phyloP scores from a whole-genome alignment of 202 grass and related monocot genomes.

The Elaeis oleifera region DNA sequence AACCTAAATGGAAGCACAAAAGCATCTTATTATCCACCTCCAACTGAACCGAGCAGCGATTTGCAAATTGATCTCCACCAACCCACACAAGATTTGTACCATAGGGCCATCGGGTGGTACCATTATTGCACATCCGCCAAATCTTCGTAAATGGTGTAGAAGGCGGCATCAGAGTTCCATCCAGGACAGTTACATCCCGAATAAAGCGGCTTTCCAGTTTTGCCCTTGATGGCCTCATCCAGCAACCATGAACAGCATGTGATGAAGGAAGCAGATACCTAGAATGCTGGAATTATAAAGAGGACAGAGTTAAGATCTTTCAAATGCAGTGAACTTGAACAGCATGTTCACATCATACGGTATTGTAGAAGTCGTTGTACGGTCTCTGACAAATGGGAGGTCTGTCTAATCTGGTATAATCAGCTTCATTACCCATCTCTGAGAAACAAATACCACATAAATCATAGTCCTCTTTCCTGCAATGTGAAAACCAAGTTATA shows the following conservation, averaged over 20 bases:
- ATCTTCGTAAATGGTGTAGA: conserved; percentile 65
- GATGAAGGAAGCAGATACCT: neutral
- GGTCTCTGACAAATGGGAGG: neutral
- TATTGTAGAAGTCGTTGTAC: neutral
- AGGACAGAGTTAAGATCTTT: conserved; percentile 5
- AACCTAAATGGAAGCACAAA: too few species aligned
- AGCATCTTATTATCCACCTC: conserved; percentile 25
- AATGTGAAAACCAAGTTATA: conserved; percentile 16
- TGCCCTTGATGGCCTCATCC: conserved; percentile 17
- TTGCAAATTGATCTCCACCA: conserved; percentile 51
- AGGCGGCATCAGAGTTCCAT: conserved; percentile 67
- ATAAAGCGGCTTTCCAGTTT: conserved; percentile 52
- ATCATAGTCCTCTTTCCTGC: conserved; percentile 77
- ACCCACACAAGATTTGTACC: conserved; percentile 59
- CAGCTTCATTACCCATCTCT: conserved; percentile 39
- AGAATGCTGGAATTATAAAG: conserved; percentile 20
- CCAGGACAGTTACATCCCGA: conserved; percentile 54
- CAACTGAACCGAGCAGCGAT: conserved; percentile 29
- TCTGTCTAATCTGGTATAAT: conserved; percentile 58
- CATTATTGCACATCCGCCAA: conserved; percentile 75
- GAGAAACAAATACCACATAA: conserved; percentile 64
- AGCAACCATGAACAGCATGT: conserved; percentile 5
- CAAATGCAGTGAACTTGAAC: neutral
- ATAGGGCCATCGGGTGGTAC: conserved; percentile 49
- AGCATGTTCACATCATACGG: neutral